These are phyloP conservation scores for Tolypocladium ovalisporum DNA, from an alignment of 2,329 filamentous ascomycete genomes.

Conservation along the genomic window DNA sequence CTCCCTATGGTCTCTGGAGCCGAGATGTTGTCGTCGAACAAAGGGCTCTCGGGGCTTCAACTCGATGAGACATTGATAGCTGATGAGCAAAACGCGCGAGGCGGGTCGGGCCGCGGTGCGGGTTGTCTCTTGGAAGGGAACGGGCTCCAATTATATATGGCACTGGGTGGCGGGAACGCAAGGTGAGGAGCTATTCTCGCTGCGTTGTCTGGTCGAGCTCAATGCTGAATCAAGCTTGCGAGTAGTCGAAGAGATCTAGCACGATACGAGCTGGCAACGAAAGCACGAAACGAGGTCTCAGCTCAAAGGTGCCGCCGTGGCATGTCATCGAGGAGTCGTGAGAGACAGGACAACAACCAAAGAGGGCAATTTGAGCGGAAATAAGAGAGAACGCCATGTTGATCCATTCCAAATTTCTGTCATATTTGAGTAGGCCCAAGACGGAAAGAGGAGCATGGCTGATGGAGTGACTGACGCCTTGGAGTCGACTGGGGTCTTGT, in stretches of 20 bases:
- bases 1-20: background rate
- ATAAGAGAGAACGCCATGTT: background rate
- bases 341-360: background rate
- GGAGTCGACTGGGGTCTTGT: background rate
- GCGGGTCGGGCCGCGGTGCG: background rate
- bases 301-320: background rate
- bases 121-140: background rate
- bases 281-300: background rate
- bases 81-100: background rate
- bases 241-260: background rate
- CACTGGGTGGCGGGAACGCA: background rate
- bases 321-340: background rate
- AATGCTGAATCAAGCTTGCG: background rate
- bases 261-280: background rate
- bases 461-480: background rate
- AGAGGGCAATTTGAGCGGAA: background rate
- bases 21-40: background rate
- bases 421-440: background rate
- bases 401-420: background rate
- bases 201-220: background rate
- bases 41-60: background rate
- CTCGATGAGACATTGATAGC: background rate
- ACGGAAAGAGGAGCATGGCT: background rate
- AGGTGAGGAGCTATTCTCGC: background rate
- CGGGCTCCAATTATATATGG: background rate